Percentiles rank a stretch among this genome's conserved stretches.
Evolutionary conservation across 768 basidiomycete species (phyloP).

Genomic region (Cyclocybe aegerita): DNA sequence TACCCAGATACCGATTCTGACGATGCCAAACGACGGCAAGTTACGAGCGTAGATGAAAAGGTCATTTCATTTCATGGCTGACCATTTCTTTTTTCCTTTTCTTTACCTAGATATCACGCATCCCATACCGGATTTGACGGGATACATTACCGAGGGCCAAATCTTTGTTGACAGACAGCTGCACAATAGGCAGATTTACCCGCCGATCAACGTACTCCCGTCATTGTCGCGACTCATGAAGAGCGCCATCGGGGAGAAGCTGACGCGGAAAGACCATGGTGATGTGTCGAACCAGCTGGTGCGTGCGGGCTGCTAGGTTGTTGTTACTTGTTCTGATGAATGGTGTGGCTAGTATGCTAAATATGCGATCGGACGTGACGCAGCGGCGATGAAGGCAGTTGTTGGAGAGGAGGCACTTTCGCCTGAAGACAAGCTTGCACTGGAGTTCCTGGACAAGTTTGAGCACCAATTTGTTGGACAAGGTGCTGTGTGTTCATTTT

Average conservation of each 20-base stretch:
- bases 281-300: conserved; percentile 99
- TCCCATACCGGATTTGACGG: conserved; percentile 98
- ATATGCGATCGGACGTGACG: conserved; percentile 97
- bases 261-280: conserved; percentile 97
- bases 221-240: conserved; percentile 99
- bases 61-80: conserved; percentile 4
- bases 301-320: conserved; percentile 24
- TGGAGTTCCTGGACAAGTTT: conserved; percentile 98
- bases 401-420: conserved; percentile 98
- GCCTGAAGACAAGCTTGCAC: conserved; percentile 90
- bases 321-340: too few species aligned
- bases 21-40: conserved; percentile 99
- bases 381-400: conserved; percentile 98
- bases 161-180: conserved; percentile 98
- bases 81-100: conserved; percentile 11
- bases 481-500: conserved; percentile 40
- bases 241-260: conserved; percentile 96
- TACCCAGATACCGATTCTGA: conserved; percentile 98
- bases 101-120: conserved; percentile 91
- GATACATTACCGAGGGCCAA: conserved; percentile 99
- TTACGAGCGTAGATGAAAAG: conserved; percentile 15
- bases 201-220: conserved; percentile 98
- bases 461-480: conserved; percentile 97
- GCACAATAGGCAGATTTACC: conserved; percentile 96
- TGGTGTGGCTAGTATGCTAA: conserved; percentile 75